Conservation (phyloP, 164 flowering plant genomes). For the Saururus chinensis region DNA sequence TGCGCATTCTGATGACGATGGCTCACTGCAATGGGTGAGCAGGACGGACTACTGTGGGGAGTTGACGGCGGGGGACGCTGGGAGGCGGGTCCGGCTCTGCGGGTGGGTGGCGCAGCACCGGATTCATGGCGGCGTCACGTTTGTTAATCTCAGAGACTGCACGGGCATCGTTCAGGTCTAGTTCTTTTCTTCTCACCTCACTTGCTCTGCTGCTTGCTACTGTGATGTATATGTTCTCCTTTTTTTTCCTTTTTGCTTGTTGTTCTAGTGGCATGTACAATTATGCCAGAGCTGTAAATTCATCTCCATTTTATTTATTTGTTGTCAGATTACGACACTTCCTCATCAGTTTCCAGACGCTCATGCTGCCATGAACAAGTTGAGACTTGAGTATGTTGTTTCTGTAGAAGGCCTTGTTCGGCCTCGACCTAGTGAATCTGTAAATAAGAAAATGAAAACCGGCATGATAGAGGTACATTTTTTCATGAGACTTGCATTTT, state of each 20-base stretch:
- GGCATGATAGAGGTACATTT: constrained; percentile 68
- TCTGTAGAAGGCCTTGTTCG: constrained; percentile 77
- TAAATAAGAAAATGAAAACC: constrained; percentile 78
- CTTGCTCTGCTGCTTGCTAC: not conserved
- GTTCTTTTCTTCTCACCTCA: not conserved
- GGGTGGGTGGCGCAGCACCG: constrained; percentile 98
- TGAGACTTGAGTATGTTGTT: constrained; percentile 83
- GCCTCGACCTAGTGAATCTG: constrained; percentile 60
- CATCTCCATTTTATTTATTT: not conserved
- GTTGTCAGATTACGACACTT: constrained; percentile 57
- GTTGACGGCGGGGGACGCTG: constrained; percentile 48
- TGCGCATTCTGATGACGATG: constrained; percentile 8
- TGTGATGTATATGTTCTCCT: not conserved
- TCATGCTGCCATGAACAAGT: constrained; percentile 48
- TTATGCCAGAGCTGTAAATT: too few species aligned
- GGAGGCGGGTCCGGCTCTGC: constrained; percentile 66
- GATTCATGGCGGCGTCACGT: constrained; percentile 87
- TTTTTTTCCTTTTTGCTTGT: too few species aligned
- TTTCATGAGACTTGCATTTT: not conserved
- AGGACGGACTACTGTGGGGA: constrained; percentile 63
- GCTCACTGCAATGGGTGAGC: constrained; percentile 55
- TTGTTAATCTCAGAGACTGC: constrained; percentile 76
- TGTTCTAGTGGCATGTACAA: too few species aligned
- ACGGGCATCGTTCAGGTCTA: constrained; percentile 78
- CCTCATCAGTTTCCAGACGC: constrained; percentile 79